These are phyloP conservation scores for Pittosporum tobira DNA, from an alignment of 129 eudicot species.

Conservation along the genomic window DNA sequence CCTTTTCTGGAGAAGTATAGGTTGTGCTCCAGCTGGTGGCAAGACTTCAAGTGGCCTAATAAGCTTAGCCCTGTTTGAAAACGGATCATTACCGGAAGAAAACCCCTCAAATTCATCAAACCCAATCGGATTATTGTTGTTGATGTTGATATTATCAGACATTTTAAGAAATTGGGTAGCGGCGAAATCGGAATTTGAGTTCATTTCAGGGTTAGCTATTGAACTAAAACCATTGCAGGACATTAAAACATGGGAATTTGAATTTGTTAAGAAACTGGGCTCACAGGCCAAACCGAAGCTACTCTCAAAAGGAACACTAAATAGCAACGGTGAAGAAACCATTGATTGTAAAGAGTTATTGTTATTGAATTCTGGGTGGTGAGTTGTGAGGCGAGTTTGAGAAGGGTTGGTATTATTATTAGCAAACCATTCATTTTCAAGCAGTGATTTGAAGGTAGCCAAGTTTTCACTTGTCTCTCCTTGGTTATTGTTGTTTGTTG, in stretches of 20 bases:
- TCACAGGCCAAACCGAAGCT: conserved; percentile 39
- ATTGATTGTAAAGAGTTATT: conserved; percentile 23
- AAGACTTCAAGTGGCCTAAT: conserved; percentile 43
- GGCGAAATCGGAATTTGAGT: conserved; percentile 27
- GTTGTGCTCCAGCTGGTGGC: conserved; percentile 46
- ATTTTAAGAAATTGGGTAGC: conserved; percentile 17
- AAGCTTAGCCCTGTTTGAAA: conserved; percentile 32
- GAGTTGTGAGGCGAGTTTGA: conserved; percentile 3
- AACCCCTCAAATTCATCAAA: conserved; percentile 34
- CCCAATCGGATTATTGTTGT: conserved; percentile 9
- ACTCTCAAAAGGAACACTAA: conserved; percentile 15
- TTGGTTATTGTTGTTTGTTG: no score
- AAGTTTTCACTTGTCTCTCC: no score
- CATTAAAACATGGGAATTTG: conserved; percentile 24
- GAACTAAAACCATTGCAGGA: no score
- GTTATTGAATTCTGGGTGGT: conserved; percentile 9
- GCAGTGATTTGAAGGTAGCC: conserved; percentile 52
- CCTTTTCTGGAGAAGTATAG: conserved; percentile 56
- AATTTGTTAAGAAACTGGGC: conserved; percentile 22
- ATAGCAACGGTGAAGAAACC: conserved; percentile 42
- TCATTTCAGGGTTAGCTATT: conserved; percentile 20
- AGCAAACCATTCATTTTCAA: conserved; percentile 47
- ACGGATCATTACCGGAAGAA: conserved; percentile 10
- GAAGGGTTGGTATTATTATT: conserved; percentile 1
- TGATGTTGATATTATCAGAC: conserved; percentile 16